A percentile compares a stretch with the other conserved stretches of the same genome.
Conservation (phyloP, 257 asterid species). For the Scutellaria minor region DNA sequence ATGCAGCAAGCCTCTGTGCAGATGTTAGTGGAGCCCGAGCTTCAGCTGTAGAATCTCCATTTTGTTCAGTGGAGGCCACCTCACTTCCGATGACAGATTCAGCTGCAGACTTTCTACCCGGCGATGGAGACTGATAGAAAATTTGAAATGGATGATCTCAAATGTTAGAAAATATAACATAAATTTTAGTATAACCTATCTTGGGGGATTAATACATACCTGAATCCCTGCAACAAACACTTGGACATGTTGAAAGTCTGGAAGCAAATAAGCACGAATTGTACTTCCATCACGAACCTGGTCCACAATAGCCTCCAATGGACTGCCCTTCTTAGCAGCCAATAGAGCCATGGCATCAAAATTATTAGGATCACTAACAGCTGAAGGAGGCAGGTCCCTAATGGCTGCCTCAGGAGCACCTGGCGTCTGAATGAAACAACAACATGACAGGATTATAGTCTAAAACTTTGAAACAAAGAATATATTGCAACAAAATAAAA, state of each 20-base stretch:
- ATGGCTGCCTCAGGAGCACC: constrained; percentile 83
- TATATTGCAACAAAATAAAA: neutral
- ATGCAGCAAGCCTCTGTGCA: constrained; percentile 86
- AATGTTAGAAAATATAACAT: neutral
- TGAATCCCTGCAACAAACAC: constrained; percentile 93
- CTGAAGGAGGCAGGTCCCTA: constrained; percentile 88
- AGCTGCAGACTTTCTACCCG: constrained; percentile 78
- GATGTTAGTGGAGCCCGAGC: constrained; percentile 75
- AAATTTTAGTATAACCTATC: neutral
- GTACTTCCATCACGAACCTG: constrained; percentile 98
- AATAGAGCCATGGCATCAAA: constrained; percentile 82
- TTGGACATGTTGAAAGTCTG: constrained; percentile 86
- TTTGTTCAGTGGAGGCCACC: constrained; percentile 59
- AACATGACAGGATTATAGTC: constrained; percentile 14
- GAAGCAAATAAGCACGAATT: constrained; percentile 87
- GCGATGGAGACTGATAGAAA: constrained; percentile 76
- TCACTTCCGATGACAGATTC: constrained; percentile 55
- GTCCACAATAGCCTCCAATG: constrained; percentile 96
- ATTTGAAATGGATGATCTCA: neutral
- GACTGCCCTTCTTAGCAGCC: constrained; percentile 77
- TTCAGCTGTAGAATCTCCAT: constrained; percentile 68
- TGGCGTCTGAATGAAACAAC: constrained; percentile 59
- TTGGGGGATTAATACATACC: constrained; percentile 46
- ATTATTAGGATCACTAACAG: constrained; percentile 71
- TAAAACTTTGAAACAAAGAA: constrained; percentile 6